phyloP scores from a whole-genome alignment of 2,329 filamentous ascomycete species.

The Davidsoniella eucalypti region DNA sequence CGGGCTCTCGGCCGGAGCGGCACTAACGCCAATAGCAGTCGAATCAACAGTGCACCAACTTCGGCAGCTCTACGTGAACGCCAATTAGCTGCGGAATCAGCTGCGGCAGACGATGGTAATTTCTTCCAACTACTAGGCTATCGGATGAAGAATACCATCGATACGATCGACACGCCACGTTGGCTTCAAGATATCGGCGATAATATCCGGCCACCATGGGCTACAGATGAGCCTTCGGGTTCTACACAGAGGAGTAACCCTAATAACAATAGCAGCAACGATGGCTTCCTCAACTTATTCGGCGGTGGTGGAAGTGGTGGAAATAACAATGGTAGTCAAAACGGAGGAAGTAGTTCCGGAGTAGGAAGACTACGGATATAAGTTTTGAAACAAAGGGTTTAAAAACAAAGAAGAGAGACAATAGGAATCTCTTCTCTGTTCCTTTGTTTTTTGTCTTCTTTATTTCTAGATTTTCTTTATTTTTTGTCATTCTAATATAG shows the following conservation, averaged over 20 bases:
- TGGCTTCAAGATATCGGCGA: conserved; percentile 62
- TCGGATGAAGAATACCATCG: conserved; percentile 81
- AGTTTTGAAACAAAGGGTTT: too few relatives aligned
- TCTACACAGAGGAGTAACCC: conserved; percentile 17
- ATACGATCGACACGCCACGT: conserved; percentile 61
- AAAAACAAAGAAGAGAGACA: neutral
- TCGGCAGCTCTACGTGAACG: conserved; percentile 16
- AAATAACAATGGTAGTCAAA: too few relatives aligned
- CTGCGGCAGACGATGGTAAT: conserved; percentile 56
- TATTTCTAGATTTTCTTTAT: neutral
- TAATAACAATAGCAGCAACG: conserved; percentile 11
- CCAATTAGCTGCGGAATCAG: conserved; percentile 22
- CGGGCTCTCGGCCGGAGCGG: conserved; percentile 15
- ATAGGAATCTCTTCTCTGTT: too few relatives aligned
- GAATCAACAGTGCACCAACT: conserved; percentile 20
- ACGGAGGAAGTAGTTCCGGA: conserved; percentile 12
- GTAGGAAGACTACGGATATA: conserved; percentile 22
- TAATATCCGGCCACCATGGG: conserved; percentile 48
- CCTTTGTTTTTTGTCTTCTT: neutral
- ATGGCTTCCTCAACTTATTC: conserved; percentile 42
- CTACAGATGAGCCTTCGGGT: conserved; percentile 37
- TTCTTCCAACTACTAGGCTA: conserved; percentile 75
- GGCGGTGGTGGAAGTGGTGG: conserved; percentile 21
- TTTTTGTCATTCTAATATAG: neutral
- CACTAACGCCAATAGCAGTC: neutral